Conservation (phyloP, 2,329 filamentous ascomycete species). For the Alternaria sp. region DNA sequence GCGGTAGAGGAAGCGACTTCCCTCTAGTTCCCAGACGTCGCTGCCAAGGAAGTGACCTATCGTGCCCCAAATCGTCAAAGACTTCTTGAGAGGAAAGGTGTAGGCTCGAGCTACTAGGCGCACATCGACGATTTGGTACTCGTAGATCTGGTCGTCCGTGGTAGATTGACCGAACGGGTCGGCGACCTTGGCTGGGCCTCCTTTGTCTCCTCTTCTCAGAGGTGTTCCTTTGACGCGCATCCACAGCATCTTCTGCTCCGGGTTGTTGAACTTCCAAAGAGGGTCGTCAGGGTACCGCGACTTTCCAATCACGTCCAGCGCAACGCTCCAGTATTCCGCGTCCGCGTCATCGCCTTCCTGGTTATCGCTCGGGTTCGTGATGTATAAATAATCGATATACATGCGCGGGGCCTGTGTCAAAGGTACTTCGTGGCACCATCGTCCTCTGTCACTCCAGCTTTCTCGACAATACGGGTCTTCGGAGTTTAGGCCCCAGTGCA, state of each 20-base stretch:
- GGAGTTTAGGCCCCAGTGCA: conserved; percentile 31
- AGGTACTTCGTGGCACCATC: conserved; percentile 27
- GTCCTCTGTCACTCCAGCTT: conserved; percentile 1
- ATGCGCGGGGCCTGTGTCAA: conserved; percentile 4
- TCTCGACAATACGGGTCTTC: conserved; percentile 20
- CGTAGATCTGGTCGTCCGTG: conserved; percentile 25
- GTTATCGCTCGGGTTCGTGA: conserved; percentile 15
- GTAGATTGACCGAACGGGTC: conserved; percentile 25
- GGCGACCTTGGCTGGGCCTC: conserved; percentile 14
- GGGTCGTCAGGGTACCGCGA: conserved; percentile 11
- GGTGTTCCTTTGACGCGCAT: conserved; percentile 33
- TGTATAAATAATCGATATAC: conserved; percentile 35
- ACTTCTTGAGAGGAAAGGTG: conserved; percentile 17
- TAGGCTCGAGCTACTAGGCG: conserved; percentile 30
- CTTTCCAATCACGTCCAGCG: conserved; percentile 38
- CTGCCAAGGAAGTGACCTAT: conserved; percentile 36
- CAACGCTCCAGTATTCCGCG: conserved; percentile 35
- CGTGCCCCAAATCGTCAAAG: conserved; percentile 21
- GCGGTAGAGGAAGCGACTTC: conserved; percentile 34
- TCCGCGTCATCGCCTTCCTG: conserved; percentile 15
- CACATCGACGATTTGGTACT: conserved; percentile 33
- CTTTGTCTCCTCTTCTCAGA: conserved; percentile 5
- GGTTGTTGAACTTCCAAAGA: conserved; percentile 27
- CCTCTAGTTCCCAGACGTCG: conserved; percentile 32
- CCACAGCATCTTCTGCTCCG: conserved; percentile 33